Evolutionary conservation across 805 yeast genomes (phyloP), one percentile per base, ranked within the genome.

Genomic region (Saccharomycopsis amapae): DNA sequence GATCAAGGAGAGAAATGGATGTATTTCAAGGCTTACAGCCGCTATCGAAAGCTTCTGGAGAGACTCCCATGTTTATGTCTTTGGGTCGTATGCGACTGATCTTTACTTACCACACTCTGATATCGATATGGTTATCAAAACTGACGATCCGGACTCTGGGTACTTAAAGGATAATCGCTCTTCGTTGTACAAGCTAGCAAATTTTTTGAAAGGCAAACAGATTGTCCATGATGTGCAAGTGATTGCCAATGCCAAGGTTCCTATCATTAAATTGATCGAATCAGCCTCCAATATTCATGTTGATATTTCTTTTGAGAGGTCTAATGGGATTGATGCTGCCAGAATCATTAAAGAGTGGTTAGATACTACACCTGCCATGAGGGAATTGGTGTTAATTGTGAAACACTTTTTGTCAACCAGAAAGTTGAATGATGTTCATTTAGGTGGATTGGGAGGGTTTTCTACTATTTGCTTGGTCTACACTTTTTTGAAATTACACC

Each of bases 71-170:
- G 76, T 84, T 3, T 81, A 81, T 51, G 95, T 89, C 5, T 90
- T 93, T 67, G 98, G 98, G 0, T 89, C 97, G 0, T 85, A 77
- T 61, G 96, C 97, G 0, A 89, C 97, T 0, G 96, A 89, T 58
- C 66, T 90, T 50, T 90, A 88, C 58, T 68, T 90, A 15, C 97
- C 97, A 0, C 95, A 95, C 1, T 86, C 96, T 0, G 98, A 90
- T 69, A 87, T 90, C 26, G 98, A 90, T 62, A 81, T 93, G 79
- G 97, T 89, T 38, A 75, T 90, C 20, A 68, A 81, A 3, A 82
- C 95, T 19, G 63, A 70, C 15, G 63, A 67, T 12, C 25, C 30
- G 20, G 34, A 45, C 18, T 20, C 38, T 2, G 23, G 32, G 7
- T 31, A 43, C 26, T 22, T 36, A 13, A 67, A 67, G 44, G 87